Conservation (phyloP, 441 rosid genomes). For the Eutrema salsugineum region DNA sequence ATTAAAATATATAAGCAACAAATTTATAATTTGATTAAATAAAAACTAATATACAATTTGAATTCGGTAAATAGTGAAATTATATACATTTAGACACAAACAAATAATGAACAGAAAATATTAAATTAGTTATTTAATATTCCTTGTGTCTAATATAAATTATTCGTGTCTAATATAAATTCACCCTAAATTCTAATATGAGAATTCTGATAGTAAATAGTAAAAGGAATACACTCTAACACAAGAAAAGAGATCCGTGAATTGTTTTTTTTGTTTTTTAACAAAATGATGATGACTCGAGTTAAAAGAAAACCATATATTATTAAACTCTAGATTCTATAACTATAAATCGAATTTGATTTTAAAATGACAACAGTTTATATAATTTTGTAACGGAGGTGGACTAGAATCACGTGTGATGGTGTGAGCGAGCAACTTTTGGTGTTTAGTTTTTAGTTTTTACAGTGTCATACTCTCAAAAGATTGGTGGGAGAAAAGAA, state of each 20-base stretch:
- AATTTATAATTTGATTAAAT: too few species aligned
- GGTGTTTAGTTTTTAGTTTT: not conserved
- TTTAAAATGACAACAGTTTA: not conserved
- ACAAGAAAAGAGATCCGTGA: not conserved
- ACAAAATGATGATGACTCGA: not conserved
- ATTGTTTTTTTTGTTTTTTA: not conserved
- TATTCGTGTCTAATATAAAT: too few species aligned
- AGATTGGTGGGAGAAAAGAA: constrained; percentile 26
- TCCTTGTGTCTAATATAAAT: too few species aligned
- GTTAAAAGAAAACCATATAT: not conserved
- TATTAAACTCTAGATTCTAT: not conserved
- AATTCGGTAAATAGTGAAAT: too few species aligned
- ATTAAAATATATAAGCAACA: too few species aligned
- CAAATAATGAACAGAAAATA: too few species aligned
- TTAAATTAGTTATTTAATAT: too few species aligned
- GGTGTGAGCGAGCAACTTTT: constrained; percentile 26
- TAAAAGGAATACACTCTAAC: not conserved
- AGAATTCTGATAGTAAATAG: too few species aligned
- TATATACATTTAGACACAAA: too few species aligned
- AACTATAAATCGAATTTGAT: not conserved
- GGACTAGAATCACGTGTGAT: constrained; percentile 34
- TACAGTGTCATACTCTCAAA: constrained; percentile 23
- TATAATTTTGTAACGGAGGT: constrained; percentile 7
- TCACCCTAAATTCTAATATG: too few species aligned
- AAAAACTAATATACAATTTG: too few species aligned